phyloP scores from a whole-genome alignment of 2,329 filamentous ascomycete genomes.

The Gnomoniopsis smithogilvyi region DNA sequence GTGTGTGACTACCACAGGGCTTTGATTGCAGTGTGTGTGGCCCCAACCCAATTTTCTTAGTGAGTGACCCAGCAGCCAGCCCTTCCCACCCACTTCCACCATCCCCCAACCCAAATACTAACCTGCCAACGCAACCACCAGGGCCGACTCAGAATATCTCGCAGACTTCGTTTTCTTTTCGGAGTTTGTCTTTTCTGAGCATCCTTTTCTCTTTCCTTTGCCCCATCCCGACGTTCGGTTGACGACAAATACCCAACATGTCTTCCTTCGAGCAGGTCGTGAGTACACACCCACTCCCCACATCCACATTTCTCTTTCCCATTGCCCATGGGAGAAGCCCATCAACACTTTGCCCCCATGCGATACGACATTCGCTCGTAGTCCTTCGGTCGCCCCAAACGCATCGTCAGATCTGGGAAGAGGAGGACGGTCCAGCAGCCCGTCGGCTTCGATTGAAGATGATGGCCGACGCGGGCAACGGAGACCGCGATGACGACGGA shows the following conservation, averaged over 20 bases:
- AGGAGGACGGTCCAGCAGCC: background rate
- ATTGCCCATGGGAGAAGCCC: background rate
- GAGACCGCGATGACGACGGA: too few species aligned
- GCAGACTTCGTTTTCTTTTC: conserved; percentile 13
- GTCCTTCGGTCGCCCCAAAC: background rate
- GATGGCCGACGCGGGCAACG: too few species aligned
- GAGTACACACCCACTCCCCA: conserved; percentile 41
- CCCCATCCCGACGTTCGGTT: conserved; percentile 19
- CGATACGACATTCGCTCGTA: background rate
- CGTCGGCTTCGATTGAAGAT: background rate
- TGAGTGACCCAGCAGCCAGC: background rate
- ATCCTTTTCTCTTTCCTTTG: conserved; percentile 23
- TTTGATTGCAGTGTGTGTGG: background rate
- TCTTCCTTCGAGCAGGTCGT: conserved; percentile 61
- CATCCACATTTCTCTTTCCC: background rate
- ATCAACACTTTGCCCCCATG: background rate
- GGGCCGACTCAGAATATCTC: conserved; percentile 17
- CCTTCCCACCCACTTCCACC: conserved; percentile 7
- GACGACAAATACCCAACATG: conserved; percentile 27
- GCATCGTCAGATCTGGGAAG: background rate
- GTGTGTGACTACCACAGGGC: background rate
- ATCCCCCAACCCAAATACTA: conserved; percentile 17
- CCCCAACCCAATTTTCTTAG: conserved; percentile 10
- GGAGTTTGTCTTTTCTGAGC: conserved; percentile 19
- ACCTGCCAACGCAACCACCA: conserved; percentile 9